Percentiles rank a stretch among this genome's conserved stretches.
Conservation (phyloP, 306 rosid genomes). For the Arachis hypogaea region DNA sequence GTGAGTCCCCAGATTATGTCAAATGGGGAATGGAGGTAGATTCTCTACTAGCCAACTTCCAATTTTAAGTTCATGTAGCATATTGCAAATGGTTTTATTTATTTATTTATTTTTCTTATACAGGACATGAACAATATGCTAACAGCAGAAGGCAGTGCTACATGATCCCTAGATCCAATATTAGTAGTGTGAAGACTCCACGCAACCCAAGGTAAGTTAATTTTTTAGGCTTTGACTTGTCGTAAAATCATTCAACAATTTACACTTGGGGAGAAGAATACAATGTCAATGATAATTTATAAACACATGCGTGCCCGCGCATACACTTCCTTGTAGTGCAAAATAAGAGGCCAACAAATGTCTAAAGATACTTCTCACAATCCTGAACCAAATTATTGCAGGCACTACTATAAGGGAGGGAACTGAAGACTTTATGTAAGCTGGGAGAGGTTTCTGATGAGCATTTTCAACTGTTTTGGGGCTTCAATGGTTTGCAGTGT, state of each 20-base stretch:
- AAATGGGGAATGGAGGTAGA: slow-evolving; percentile 99
- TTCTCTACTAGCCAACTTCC: slow-evolving; percentile 34
- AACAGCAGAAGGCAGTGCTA: slow-evolving; percentile 83
- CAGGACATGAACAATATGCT: slow-evolving; percentile 83
- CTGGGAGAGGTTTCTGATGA: slow-evolving; percentile 16
- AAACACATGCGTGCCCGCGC: no score
- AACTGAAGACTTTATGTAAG: slow-evolving; percentile 28
- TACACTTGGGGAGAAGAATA: background rate
- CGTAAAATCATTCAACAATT: background rate
- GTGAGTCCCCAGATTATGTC: slow-evolving; percentile 98
- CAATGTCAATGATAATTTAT: background rate
- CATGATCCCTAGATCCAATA: slow-evolving; percentile 79
- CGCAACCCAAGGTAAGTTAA: slow-evolving; percentile 43
- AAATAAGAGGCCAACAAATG: background rate
- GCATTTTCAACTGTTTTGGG: slow-evolving; percentile 20
- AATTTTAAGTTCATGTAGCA: slow-evolving; percentile 27
- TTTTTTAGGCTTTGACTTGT: slow-evolving; percentile 10
- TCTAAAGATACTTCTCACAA: slow-evolving; percentile 35
- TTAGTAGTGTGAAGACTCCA: slow-evolving; percentile 54
- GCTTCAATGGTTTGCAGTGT: slow-evolving; percentile 39
- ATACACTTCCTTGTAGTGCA: background rate
- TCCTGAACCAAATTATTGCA: slow-evolving; percentile 38
- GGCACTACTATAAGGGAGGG: slow-evolving; percentile 22
- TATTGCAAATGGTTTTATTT: slow-evolving; percentile 32
- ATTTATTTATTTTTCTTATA: slow-evolving; percentile 28